Evolutionary conservation across 169 alveolate species (phyloP).

Genomic region (Plasmodium yoelii): DNA sequence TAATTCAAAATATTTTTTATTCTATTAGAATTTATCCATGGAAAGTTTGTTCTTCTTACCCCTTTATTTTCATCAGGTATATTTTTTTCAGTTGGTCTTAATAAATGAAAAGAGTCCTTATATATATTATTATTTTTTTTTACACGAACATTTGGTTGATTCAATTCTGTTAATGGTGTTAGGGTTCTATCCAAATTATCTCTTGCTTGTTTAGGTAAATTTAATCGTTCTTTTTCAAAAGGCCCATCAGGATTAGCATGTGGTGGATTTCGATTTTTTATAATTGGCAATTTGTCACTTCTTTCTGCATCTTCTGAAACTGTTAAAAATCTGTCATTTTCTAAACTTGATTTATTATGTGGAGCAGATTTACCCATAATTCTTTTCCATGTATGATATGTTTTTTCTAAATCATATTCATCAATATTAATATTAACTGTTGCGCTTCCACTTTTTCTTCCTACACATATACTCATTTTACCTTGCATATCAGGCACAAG

Average conservation of each 20-base stretch:
- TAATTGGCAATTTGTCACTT: slow-evolving; percentile 72
- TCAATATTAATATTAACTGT: slow-evolving; percentile 62
- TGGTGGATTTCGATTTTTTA: slow-evolving; percentile 79
- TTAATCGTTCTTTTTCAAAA: slow-evolving; percentile 73
- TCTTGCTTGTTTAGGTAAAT: slow-evolving; percentile 71
- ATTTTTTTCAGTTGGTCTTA: slow-evolving; percentile 14
- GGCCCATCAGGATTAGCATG: slow-evolving; percentile 80
- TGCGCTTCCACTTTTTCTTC: slow-evolving; percentile 76
- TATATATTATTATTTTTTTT: slow-evolving; percentile 60
- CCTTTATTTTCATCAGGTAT: slow-evolving; percentile 45
- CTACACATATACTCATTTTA: slow-evolving; percentile 75
- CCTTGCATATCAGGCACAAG: slow-evolving; percentile 71
- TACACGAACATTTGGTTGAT: slow-evolving; percentile 39
- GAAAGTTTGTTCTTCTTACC: slow-evolving; percentile 45
- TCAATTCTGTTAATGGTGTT: slow-evolving; percentile 21
- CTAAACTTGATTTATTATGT: slow-evolving; percentile 62
- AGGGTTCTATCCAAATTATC: slow-evolving; percentile 73
- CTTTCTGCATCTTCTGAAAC: slow-evolving; percentile 77
- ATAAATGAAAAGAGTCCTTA: slow-evolving; percentile 32
- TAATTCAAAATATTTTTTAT: slow-evolving; percentile 42
- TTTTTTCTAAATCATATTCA: slow-evolving; percentile 70
- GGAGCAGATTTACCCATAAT: slow-evolving; percentile 32
- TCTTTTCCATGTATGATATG: slow-evolving; percentile 74
- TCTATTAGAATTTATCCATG: slow-evolving; percentile 62
- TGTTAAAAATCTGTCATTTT: slow-evolving; percentile 78